Conservation (phyloP, 371 early-diverging fungal species). For the Gilbertella persicaria region DNA sequence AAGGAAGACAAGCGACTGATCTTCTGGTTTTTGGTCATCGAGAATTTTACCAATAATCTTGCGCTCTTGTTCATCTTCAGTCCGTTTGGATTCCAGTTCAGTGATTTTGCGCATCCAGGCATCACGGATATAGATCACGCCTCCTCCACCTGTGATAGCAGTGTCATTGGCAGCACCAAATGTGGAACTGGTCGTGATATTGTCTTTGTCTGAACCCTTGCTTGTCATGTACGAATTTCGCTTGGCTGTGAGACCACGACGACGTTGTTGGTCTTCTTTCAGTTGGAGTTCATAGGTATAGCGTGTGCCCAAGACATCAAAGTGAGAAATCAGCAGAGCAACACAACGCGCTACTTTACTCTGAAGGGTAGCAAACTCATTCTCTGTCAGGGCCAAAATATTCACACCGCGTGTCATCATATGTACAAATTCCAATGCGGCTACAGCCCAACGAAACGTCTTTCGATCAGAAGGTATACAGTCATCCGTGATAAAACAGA, state of each 20-base stretch:
- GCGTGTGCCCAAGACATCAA: slow-evolving; percentile 74
- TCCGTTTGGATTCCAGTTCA: slow-evolving; percentile 53
- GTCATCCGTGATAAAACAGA: slow-evolving; percentile 79
- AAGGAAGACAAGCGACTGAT: slow-evolving; percentile 74
- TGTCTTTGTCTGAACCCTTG: slow-evolving; percentile 33
- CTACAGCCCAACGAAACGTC: slow-evolving; percentile 89
- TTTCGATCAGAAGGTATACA: slow-evolving; percentile 77
- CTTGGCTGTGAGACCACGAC: slow-evolving; percentile 40
- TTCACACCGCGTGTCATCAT: slow-evolving; percentile 75
- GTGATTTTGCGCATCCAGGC: slow-evolving; percentile 58
- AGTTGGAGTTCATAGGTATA: slow-evolving; percentile 53
- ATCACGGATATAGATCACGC: slow-evolving; percentile 52
- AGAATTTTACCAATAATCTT: slow-evolving; percentile 77
- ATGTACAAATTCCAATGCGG: slow-evolving; percentile 85
- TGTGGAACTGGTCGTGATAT: slow-evolving; percentile 46
- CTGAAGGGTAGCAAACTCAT: slow-evolving; percentile 72
- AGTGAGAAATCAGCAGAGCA: slow-evolving; percentile 78
- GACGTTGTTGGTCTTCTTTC: slow-evolving; percentile 46
- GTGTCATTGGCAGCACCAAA: slow-evolving; percentile 45
- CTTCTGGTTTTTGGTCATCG: slow-evolving; percentile 77
- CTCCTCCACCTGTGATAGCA: slow-evolving; percentile 33
- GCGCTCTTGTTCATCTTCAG: slow-evolving; percentile 53
- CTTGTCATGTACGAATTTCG: slow-evolving; percentile 39
- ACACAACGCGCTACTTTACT: slow-evolving; percentile 78
- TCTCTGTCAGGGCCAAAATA: slow-evolving; percentile 66